Conservation (phyloP, 257 asterid species). For the Solanum medicagineum region DNA sequence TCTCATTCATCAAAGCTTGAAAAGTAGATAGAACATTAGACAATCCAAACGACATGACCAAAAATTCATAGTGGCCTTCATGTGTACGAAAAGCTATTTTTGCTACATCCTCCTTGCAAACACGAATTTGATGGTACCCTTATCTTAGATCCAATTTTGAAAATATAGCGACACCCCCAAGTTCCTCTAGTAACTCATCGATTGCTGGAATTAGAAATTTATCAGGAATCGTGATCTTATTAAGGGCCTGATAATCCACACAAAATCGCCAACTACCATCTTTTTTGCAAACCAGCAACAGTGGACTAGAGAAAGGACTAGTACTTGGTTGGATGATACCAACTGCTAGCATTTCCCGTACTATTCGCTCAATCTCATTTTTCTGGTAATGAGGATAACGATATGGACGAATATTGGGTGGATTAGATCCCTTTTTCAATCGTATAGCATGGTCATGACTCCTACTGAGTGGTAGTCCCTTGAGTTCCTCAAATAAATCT, state of each 20-base stretch:
- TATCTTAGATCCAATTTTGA: not conserved
- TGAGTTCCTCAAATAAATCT: not conserved
- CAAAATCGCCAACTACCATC: not conserved
- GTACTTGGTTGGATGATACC: not conserved
- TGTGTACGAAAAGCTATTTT: not conserved
- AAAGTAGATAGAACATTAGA: not conserved
- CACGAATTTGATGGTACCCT: not conserved
- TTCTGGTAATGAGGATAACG: not conserved
- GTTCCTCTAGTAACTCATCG: not conserved
- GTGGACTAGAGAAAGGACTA: not conserved
- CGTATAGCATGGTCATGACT: not conserved
- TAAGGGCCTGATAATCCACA: not conserved
- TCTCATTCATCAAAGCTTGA: not conserved
- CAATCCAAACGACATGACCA: not conserved
- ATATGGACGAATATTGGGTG: not conserved
- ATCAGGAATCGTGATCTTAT: not conserved
- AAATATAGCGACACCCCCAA: not conserved
- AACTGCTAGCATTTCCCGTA: not conserved
- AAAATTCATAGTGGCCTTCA: not conserved
- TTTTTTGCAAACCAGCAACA: not conserved
- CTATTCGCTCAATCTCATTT: not conserved
- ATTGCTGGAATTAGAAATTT: not conserved
- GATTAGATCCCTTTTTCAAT: not conserved
- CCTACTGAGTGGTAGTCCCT: not conserved
- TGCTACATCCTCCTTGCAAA: not conserved